A percentile compares a stretch with the other conserved stretches of the same genome.
phyloP scores from a whole-genome alignment of 2,329 filamentous ascomycete genomes.

The Penicillium psychrosexuale region DNA sequence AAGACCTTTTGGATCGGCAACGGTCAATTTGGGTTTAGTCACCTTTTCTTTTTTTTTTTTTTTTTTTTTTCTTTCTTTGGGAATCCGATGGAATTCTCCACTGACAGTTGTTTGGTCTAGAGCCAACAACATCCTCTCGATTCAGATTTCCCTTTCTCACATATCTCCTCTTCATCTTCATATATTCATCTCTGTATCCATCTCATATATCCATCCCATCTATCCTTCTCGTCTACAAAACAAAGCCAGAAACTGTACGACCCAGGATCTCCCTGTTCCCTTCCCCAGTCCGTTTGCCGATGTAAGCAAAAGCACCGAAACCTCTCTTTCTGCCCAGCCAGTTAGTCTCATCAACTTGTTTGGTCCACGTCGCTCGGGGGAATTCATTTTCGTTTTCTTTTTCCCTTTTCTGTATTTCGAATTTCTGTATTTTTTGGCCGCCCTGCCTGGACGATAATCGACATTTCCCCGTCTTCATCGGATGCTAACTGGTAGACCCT shows the following conservation, averaged over 20 bases:
- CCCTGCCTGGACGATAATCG: background rate
- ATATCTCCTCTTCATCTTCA: background rate
- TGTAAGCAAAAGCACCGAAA: constrained; percentile 8
- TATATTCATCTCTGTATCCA: background rate
- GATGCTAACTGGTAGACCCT: constrained; percentile 7
- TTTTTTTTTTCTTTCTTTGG: background rate
- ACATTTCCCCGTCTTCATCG: background rate
- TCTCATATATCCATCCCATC: background rate
- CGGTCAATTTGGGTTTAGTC: background rate
- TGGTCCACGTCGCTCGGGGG: constrained; percentile 18
- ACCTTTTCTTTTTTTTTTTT: background rate
- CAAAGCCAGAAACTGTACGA: background rate
- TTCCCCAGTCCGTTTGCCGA: constrained; percentile 22
- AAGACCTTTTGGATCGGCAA: constrained; percentile 11
- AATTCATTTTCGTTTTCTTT: constrained; percentile 10
- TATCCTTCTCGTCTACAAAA: background rate
- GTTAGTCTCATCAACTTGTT: constrained; percentile 14
- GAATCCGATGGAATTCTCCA: constrained; percentile 7
- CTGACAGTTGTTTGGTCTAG: constrained; percentile 8
- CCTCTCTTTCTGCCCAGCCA: constrained; percentile 23
- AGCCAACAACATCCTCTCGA: background rate
- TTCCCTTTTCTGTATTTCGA: background rate
- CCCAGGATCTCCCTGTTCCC: constrained; percentile 18
- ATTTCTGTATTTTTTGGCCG: background rate
- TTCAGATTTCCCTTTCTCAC: background rate